Evolutionary conservation across 1,139 yeast genomes (phyloP).

Genomic region (Suhomyces choctaworum): DNA sequence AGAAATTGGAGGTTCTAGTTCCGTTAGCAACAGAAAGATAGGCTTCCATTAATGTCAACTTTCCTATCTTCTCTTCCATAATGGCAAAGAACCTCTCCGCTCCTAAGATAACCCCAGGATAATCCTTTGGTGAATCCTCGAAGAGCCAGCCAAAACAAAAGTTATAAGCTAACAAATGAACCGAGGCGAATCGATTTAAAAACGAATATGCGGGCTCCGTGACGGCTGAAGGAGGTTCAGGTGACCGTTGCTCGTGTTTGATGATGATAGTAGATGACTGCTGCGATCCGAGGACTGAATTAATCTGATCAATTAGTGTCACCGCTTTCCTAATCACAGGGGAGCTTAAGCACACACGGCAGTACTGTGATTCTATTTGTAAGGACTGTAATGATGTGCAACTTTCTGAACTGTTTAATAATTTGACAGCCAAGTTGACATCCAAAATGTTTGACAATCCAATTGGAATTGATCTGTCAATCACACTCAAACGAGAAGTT

Average conservation of each 20-base stretch:
- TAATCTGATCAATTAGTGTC: constrained; percentile 12
- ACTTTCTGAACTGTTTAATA: constrained; percentile 30
- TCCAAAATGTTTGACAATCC: constrained; percentile 51
- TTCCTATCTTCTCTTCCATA: constrained; percentile 61
- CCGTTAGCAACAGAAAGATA: constrained; percentile 71
- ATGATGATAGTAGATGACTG: not conserved
- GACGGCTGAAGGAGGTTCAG: not conserved
- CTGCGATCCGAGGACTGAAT: not conserved
- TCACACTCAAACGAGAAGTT: constrained; percentile 38
- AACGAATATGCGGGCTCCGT: constrained; percentile 9
- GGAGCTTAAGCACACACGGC: constrained; percentile 59
- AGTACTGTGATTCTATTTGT: constrained; percentile 59
- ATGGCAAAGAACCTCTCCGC: constrained; percentile 69
- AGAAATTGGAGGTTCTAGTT: constrained; percentile 49
- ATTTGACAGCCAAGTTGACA: constrained; percentile 37
- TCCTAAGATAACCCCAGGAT: constrained; percentile 74
- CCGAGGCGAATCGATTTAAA: constrained; percentile 39
- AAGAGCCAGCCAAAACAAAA: constrained; percentile 80
- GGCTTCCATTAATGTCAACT: constrained; percentile 62
- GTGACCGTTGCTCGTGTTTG: not conserved
- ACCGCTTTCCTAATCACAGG: constrained; percentile 45
- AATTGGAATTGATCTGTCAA: constrained; percentile 38
- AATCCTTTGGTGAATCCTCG: constrained; percentile 39
- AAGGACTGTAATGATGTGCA: constrained; percentile 37
- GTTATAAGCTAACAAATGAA: constrained; percentile 63